These are phyloP conservation scores for Podaxis rugospora DNA, from an alignment of 768 basidiomycete species.

Conservation along the genomic window DNA sequence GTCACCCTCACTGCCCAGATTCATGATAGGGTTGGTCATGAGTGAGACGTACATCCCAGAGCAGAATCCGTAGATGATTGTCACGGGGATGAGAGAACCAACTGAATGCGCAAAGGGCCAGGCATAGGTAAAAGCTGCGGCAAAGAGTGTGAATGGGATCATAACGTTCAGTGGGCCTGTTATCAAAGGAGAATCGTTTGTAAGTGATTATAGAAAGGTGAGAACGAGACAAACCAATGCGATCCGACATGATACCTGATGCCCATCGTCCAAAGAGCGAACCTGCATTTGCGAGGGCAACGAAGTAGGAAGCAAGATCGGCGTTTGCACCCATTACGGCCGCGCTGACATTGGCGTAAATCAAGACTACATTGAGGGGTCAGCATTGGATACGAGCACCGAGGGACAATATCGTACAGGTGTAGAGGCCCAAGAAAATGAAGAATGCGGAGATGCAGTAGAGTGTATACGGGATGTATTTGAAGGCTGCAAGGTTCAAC, in stretches of 20 bases:
- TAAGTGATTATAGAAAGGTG: background rate
- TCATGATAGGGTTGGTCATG: slow-evolving; percentile 51
- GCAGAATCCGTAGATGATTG: slow-evolving; percentile 63
- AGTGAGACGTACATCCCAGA: slow-evolving; percentile 62
- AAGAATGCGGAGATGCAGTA: slow-evolving; percentile 56
- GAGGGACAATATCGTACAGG: slow-evolving; percentile 31
- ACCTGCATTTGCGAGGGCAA: slow-evolving; percentile 64
- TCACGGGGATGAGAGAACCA: slow-evolving; percentile 44
- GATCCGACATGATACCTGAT: slow-evolving; percentile 52
- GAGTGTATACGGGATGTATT: slow-evolving; percentile 44
- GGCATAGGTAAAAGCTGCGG: slow-evolving; percentile 55
- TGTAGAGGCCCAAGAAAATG: slow-evolving; percentile 67
- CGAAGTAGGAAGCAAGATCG: slow-evolving; percentile 57
- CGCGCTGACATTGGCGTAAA: slow-evolving; percentile 62
- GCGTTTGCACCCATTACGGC: slow-evolving; percentile 40
- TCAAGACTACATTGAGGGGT: slow-evolving; percentile 47
- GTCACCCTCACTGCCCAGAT: slow-evolving; percentile 55
- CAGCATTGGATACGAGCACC: background rate
- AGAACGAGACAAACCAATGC: slow-evolving; percentile 35
- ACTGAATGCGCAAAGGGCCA: slow-evolving; percentile 63
- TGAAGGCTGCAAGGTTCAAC: slow-evolving; percentile 50
- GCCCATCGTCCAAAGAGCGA: slow-evolving; percentile 58
- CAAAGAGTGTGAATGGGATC: slow-evolving; percentile 53
- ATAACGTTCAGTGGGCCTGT: slow-evolving; percentile 67
- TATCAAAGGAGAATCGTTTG: background rate